Evolutionary conservation across 2,329 filamentous ascomycete genomes (phyloP).

Genomic region (Hymenoscyphus infarciens): DNA sequence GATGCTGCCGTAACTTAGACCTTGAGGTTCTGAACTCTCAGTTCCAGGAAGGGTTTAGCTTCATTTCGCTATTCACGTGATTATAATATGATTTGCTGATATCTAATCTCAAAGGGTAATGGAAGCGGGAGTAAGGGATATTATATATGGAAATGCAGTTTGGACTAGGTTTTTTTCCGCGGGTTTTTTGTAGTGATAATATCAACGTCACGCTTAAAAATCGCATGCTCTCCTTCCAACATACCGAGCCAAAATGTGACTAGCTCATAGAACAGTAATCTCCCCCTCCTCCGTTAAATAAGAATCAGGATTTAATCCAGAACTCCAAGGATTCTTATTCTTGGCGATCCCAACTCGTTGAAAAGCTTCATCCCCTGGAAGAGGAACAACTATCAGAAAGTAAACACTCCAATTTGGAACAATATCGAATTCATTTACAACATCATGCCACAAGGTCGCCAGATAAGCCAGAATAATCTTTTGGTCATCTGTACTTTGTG

Average conservation of each 20-base stretch:
- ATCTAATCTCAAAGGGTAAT: neutral
- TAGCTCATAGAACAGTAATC: too few relatives aligned
- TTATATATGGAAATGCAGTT: neutral
- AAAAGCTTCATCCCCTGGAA: neutral
- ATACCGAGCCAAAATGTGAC: too few relatives aligned
- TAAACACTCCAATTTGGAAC: neutral
- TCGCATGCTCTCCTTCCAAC: too few relatives aligned
- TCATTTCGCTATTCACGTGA: neutral
- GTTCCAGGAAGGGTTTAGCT: constrained; percentile 1
- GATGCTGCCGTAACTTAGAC: neutral
- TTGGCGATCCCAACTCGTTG: neutral
- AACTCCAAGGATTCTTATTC: neutral
- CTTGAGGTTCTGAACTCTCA: neutral
- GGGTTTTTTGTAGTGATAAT: too few relatives aligned
- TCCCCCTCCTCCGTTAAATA: too few relatives aligned
- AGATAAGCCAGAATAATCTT: neutral
- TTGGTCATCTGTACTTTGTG: neutral
- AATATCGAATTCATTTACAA: neutral
- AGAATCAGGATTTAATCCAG: neutral
- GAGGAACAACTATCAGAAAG: neutral
- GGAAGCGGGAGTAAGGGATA: neutral
- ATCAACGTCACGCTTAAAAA: too few relatives aligned
- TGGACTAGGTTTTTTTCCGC: neutral
- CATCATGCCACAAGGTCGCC: neutral
- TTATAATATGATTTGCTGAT: too few relatives aligned